phyloP scores from a whole-genome alignment of 2,329 filamentous ascomycete species.

The Dothiorella sarmentorum region DNA sequence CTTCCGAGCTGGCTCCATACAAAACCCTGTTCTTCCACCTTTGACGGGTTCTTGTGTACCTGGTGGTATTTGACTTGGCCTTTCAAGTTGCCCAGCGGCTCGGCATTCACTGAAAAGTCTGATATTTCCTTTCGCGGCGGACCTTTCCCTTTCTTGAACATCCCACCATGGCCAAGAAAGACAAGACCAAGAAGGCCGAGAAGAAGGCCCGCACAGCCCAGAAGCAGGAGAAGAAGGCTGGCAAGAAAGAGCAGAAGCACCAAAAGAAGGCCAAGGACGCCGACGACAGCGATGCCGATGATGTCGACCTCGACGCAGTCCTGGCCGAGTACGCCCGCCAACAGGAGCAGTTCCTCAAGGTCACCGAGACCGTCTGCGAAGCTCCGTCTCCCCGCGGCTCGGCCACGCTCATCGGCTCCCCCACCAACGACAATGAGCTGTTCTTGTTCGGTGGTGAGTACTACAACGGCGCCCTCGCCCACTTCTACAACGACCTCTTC shows the following conservation, averaged over 20 bases:
- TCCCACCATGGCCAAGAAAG: conserved; percentile 50
- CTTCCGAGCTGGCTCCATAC: neutral
- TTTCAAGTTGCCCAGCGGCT: too few species aligned
- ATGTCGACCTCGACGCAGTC: conserved; percentile 88
- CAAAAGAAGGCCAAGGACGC: conserved; percentile 66
- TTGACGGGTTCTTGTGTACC: too few species aligned
- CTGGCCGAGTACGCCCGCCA: conserved; percentile 86
- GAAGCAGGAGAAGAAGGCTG: conserved; percentile 85
- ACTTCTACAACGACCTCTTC: conserved; percentile 65
- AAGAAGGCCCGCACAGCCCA: conserved; percentile 54
- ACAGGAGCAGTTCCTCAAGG: conserved; percentile 90
- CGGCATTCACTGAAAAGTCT: neutral
- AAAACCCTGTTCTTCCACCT: neutral
- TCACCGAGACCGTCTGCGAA: conserved; percentile 73
- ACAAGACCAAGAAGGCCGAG: conserved; percentile 51
- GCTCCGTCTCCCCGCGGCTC: conserved; percentile 78
- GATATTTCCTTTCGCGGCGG: neutral
- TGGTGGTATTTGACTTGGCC: too few species aligned
- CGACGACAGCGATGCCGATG: conserved; percentile 84
- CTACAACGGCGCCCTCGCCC: conserved; percentile 84
- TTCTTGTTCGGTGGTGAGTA: conserved; percentile 94
- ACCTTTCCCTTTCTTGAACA: too few species aligned
- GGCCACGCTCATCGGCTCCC: conserved; percentile 77
- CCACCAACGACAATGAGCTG: conserved; percentile 80
- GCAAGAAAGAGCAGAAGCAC: conserved; percentile 72